phyloP scores from a whole-genome alignment of 2,329 filamentous ascomycete genomes.

The Colletotrichum caudatum region DNA sequence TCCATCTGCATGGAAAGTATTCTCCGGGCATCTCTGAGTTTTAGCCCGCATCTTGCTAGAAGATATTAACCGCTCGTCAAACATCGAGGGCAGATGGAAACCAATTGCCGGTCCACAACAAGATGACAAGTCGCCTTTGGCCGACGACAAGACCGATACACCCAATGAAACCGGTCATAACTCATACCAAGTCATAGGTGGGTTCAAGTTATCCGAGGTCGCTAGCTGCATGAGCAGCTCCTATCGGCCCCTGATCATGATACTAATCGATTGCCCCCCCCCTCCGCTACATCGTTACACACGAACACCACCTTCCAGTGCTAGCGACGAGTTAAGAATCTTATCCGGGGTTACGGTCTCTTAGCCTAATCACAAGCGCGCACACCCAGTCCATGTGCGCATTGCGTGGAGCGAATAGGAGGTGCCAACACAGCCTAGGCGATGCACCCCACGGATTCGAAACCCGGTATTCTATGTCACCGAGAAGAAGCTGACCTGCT shows the following conservation, averaged over 20 bases:
- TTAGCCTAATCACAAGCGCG: too few relatives aligned
- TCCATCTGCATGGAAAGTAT: background rate
- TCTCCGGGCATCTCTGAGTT: background rate
- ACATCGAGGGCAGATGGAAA: background rate
- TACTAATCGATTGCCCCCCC: conserved; percentile 1
- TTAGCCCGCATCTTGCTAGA: background rate
- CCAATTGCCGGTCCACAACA: background rate
- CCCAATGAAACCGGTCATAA: conserved; percentile 10
- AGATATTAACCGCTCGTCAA: background rate
- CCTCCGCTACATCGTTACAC: background rate
- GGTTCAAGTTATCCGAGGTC: conserved; percentile 1
- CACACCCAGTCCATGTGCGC: too few relatives aligned
- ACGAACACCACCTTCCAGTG: background rate
- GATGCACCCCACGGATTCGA: background rate
- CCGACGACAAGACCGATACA: too few relatives aligned
- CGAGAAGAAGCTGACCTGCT: background rate
- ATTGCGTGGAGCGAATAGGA: background rate
- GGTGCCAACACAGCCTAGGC: background rate
- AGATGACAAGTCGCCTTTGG: background rate
- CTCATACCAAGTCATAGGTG: conserved; percentile 6
- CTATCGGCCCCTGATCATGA: conserved; percentile 3
- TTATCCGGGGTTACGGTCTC: too few relatives aligned
- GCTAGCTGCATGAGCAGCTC: conserved; percentile 16
- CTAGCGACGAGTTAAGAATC: too few relatives aligned
- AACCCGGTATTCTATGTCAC: background rate